Conservation (phyloP, 1,139 yeast genomes). For the Candida albicans region DNA sequence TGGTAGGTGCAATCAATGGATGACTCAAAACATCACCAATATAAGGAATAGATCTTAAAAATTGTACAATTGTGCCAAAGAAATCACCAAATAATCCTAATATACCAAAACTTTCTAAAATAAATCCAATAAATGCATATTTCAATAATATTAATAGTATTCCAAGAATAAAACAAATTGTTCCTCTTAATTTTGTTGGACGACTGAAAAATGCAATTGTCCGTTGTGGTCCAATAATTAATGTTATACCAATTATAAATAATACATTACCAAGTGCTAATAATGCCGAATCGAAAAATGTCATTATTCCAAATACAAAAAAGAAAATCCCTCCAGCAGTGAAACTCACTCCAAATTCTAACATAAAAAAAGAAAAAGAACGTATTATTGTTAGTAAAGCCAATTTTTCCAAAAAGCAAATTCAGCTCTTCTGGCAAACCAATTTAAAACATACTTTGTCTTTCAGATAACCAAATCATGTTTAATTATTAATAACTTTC, state of each 20-base stretch:
- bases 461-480: slow-evolving; percentile 78
- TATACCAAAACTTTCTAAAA: slow-evolving; percentile 84
- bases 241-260: slow-evolving; percentile 76
- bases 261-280: slow-evolving; percentile 86
- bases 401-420: too few species aligned
- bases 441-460: slow-evolving; percentile 59
- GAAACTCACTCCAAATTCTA: slow-evolving; percentile 91
- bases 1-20: slow-evolving; percentile 78
- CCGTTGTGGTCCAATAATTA: slow-evolving; percentile 86
- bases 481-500: too few species aligned
- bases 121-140: slow-evolving; percentile 80
- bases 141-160: slow-evolving; percentile 71
- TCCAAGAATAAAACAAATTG: slow-evolving; percentile 75
- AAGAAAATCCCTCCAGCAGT: slow-evolving; percentile 84
- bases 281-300: slow-evolving; percentile 87
- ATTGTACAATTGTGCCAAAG: slow-evolving; percentile 86
- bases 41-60: slow-evolving; percentile 81
- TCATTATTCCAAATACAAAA: slow-evolving; percentile 76
- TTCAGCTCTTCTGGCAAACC: too few species aligned
- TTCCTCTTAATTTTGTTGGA: slow-evolving; percentile 83
- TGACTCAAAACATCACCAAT: slow-evolving; percentile 84
- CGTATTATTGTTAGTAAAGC: slow-evolving; percentile 3
- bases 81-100: slow-evolving; percentile 89
- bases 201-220: slow-evolving; percentile 83
- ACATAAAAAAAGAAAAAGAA: background rate